phyloP scores from a whole-genome alignment of 345 rosid genomes.

The Eucalyptus globulus region DNA sequence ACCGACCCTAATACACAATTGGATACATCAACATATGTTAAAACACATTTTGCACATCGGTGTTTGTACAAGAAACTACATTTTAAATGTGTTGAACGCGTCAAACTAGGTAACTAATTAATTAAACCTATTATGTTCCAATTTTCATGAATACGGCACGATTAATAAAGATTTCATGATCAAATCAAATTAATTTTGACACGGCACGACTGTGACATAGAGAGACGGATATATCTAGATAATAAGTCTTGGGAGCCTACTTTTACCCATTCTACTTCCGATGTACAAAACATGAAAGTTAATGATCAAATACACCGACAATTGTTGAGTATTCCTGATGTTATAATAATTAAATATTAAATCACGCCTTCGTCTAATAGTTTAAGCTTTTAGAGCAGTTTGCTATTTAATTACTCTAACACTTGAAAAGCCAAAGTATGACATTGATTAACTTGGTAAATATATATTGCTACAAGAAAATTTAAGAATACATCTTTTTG shows the following conservation, averaged over 20 bases:
- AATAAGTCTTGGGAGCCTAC: background rate
- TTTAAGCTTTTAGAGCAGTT: no score
- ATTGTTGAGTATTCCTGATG: background rate
- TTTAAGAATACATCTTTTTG: background rate
- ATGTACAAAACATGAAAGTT: background rate
- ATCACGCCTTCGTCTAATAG: no score
- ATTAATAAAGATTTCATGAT: background rate
- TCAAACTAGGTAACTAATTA: background rate
- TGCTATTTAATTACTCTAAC: no score
- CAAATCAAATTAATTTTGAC: background rate
- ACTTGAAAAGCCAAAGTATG: background rate
- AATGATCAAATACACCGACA: background rate
- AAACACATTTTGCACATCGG: background rate
- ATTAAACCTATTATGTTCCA: background rate
- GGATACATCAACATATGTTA: background rate
- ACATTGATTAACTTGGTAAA: background rate
- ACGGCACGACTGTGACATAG: background rate
- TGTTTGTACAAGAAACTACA: background rate
- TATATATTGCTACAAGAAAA: background rate
- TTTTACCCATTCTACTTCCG: background rate
- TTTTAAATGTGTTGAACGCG: background rate
- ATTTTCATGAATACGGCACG: background rate
- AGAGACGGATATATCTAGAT: background rate
- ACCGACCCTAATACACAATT: no score
- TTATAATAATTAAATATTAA: no score